These are phyloP conservation scores for Globisporangium emineosum DNA, from an alignment of 352 stramenopile species.

Conservation along the genomic window DNA sequence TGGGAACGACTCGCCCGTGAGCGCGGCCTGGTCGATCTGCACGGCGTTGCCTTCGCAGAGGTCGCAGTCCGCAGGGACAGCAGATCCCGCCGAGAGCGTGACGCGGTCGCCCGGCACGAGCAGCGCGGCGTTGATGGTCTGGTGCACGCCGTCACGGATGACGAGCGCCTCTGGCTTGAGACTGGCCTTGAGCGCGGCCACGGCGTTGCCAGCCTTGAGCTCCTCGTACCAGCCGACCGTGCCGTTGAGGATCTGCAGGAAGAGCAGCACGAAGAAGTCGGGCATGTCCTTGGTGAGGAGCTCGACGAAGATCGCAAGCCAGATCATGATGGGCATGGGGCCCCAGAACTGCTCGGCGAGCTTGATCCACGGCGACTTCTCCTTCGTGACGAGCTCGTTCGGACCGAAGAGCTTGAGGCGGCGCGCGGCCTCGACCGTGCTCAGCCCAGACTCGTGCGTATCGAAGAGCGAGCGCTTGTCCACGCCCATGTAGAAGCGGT, in stretches of 20 bases:
- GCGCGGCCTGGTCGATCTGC: conserved; percentile 88
- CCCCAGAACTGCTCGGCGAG: conserved; percentile 69
- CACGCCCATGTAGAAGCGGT: conserved; percentile 77
- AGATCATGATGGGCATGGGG: conserved; percentile 92
- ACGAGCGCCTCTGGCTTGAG: conserved; percentile 85
- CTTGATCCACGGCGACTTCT: conserved; percentile 53
- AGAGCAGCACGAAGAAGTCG: conserved; percentile 68
- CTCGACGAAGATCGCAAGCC: conserved; percentile 86
- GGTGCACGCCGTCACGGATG: conserved; percentile 86
- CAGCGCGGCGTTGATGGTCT: conserved; percentile 84
- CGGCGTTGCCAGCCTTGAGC: conserved; percentile 80
- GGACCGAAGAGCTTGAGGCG: conserved; percentile 82
- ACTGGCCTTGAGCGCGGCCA: conserved; percentile 82
- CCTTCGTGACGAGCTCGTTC: conserved; percentile 77
- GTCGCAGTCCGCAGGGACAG: conserved; percentile 91
- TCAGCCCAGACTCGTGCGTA: conserved; percentile 72
- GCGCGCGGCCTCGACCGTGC: conserved; percentile 68
- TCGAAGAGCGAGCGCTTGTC: conserved; percentile 75
- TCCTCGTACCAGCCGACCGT: conserved; percentile 74
- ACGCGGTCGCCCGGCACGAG: conserved; percentile 95
- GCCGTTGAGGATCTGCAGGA: conserved; percentile 70
- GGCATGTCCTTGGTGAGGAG: conserved; percentile 45
- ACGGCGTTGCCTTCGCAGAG: conserved; percentile 80
- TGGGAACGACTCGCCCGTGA: conserved; percentile 95
- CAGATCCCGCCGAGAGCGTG: conserved; percentile 84